Evolutionary conservation across 768 basidiomycete species (phyloP).

Genomic region (Trametopsis cervina): DNA sequence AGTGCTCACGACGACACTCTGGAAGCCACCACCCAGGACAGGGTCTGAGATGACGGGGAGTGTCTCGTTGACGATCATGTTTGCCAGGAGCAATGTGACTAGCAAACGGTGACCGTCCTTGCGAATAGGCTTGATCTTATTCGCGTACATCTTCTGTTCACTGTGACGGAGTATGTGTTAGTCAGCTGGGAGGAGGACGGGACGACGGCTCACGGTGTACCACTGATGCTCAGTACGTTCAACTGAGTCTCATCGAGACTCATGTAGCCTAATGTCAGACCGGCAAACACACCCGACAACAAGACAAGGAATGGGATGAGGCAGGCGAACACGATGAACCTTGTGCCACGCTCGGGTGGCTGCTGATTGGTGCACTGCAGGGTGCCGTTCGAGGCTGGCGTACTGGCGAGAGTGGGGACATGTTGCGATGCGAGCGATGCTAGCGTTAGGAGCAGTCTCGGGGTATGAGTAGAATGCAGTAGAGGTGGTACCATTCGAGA

Average conservation of each 20-base stretch:
- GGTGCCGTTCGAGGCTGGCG: not conserved
- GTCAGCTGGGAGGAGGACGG: constrained; percentile 5
- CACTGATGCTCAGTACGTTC: constrained; percentile 78
- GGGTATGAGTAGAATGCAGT: constrained; percentile 12
- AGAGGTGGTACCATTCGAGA: constrained; percentile 25
- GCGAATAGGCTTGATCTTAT: constrained; percentile 82
- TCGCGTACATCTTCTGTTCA: constrained; percentile 72
- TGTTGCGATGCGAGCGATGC: constrained; percentile 20
- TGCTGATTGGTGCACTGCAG: constrained; percentile 25
- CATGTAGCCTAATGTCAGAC: constrained; percentile 89
- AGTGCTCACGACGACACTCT: constrained; percentile 75
- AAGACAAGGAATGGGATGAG: constrained; percentile 84
- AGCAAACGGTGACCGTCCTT: constrained; percentile 78
- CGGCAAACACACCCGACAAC: constrained; percentile 82
- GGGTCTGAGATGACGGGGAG: constrained; percentile 80
- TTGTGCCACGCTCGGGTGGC: constrained; percentile 16
- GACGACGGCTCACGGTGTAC: constrained; percentile 56
- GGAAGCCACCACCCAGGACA: constrained; percentile 71
- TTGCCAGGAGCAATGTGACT: constrained; percentile 76
- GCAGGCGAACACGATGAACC: constrained; percentile 35
- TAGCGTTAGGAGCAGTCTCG: constrained; percentile 22
- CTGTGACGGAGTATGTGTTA: constrained; percentile 30
- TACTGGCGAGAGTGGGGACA: constrained; percentile 16
- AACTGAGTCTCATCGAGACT: constrained; percentile 90
- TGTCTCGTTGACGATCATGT: constrained; percentile 90